Evolutionary conservation across 1,284 basidiomycete genomes (phyloP), one percentile per base, ranked within the genome.

Genomic region (Ganoderma meredithae): DNA sequence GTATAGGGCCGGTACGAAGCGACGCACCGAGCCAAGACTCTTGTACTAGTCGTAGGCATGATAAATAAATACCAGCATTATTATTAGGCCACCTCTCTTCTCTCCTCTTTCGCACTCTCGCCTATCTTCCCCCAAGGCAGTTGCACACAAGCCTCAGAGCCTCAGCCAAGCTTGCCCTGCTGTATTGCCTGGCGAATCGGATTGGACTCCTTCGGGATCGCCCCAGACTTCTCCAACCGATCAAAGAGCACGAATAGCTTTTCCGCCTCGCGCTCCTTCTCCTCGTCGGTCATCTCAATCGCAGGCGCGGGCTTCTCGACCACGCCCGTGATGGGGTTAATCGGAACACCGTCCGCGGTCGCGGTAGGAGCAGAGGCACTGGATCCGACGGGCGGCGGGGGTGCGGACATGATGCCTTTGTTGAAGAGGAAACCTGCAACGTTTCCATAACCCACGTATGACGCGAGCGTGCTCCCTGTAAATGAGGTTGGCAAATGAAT

Each of bases 351-450:
- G 6, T 82, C 79, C 2, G 87, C 70, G 27, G 78, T 77, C 3
- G 82, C 81, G 4, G 83, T 80, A 19, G 79, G 81, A 5, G 76
- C 81, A 8, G 76, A 71, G 5, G 79, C 79, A 59, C 69, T 71
- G 8, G 83, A 78, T 27, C 65, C 67, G 17, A 59, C 39, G 2
- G 80, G 69, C 9, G 72, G 77, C 5, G 80, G 72, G 1, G 87
- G 86, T 0, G 90, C 88, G 62, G 83, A 88, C 73, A 93, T 84
- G 71, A 97, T 86, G 15, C 95, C 95, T 76, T 95, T 95, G 75
- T 94, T 90, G 82, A 95, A 96, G 36, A 98, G 84, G 82, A 95
- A 93, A 1, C 96, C 96, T 0, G 95, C 95, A 40, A 96, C 95
- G 75, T 96, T 96, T 27, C 96, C 96, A 73, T 98, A 97, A 3